Evolutionary conservation across 164 flowering plant genomes (phyloP), one percentile per base, ranked within the genome.

Genomic region (Umbilicus rupestris): DNA sequence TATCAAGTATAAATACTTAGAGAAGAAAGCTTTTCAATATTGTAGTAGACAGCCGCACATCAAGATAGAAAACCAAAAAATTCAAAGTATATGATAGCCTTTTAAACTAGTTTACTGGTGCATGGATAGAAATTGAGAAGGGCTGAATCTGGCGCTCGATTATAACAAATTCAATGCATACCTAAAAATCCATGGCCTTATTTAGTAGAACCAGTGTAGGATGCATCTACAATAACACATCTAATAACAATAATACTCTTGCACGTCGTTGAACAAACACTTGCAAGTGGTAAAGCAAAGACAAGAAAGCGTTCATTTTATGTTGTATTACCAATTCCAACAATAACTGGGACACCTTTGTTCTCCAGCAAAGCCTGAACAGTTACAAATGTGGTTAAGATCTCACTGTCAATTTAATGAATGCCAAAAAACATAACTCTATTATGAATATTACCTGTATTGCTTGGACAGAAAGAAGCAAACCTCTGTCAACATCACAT

Each of bases 391-490:
- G 7, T 64, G 59, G 19, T 28, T 39, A 62, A 24, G 20, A 26
- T 41, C 49, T 39, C 59, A 72, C 3, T 42, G 19, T 59, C 72
- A 10, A 52, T 57, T 58, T 20, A 4, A 37, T 22, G 4, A 24
- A 22, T 26, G 19, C 19, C 7, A 3, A 3, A 52, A 42, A 26
- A 65, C 3, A 0, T 15, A 39, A 42, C 24, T 67, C 49, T 41
- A n/a, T 39, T 64, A 45, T 31, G 58, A 49, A 33, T 29, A 29
- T 63, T 72, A 95, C 99, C 92, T 92, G 99, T 72, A 92, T 95
- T 63, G 90, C 97, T 79, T 92, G 97, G 73, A 95, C 96, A 76
- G 97, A 79, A 73, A 95, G 93, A 81, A 90, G 96, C 80, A 95
- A 78, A 50, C 99, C 97, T 73, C 94, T 83, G 67, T 92, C 99